Evolutionary conservation across 140 eudicot genomes (phyloP).

Genomic region (Anethum foeniculum): DNA sequence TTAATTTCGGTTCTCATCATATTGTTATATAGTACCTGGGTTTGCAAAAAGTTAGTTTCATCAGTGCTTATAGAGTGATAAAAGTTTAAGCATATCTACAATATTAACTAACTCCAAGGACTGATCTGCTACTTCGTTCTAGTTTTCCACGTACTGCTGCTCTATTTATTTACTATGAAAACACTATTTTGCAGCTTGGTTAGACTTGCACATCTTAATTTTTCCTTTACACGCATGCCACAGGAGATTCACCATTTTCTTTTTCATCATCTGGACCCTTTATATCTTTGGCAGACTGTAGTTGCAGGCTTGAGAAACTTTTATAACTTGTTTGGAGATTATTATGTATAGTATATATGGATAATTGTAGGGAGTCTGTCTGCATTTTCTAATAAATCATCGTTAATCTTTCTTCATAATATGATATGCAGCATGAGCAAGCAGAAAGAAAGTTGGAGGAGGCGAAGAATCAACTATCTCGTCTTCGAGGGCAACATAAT

Average conservation of each 20-base stretch:
- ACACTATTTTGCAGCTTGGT: no score
- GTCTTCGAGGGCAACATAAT: constrained; percentile 34
- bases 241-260: neutral
- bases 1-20: neutral
- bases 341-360: neutral
- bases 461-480: constrained; percentile 52
- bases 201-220: no score
- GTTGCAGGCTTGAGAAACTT: neutral
- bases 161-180: no score
- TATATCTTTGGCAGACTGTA: neutral
- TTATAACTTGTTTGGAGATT: neutral
- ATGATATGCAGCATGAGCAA: constrained; percentile 58
- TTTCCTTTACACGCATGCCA: no score
- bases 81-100: neutral
- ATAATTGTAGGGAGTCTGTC: neutral
- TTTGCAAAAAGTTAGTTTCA: neutral
- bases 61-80: neutral
- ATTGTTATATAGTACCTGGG: neutral
- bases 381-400: constrained; percentile 13
- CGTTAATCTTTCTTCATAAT: constrained; percentile 28
- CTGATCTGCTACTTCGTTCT: neutral
- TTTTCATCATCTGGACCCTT: neutral
- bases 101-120: neutral
- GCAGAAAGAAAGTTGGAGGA: constrained; percentile 66
- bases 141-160: no score